Evolutionary conservation across 305 asterid species (phyloP).

Genomic region (Fraxinus xanthoxyloides): DNA sequence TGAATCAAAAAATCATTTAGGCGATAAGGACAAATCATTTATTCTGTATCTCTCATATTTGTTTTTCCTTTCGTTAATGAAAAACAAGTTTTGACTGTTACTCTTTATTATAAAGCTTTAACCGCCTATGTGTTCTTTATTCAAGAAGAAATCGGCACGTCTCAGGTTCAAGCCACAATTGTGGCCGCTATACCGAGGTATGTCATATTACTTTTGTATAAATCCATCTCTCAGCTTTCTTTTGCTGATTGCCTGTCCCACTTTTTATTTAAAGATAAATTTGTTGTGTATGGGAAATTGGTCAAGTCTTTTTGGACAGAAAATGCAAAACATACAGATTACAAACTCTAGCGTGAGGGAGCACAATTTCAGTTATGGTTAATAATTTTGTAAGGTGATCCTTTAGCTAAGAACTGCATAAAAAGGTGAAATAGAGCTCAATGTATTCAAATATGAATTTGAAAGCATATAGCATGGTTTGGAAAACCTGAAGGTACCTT

Average conservation of each 20-base stretch:
- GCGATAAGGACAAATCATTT: too few species aligned
- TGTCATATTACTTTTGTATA: conserved; percentile 13
- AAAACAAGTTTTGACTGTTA: not conserved
- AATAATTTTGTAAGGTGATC: too few species aligned
- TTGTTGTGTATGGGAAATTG: not conserved
- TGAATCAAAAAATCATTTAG: too few species aligned
- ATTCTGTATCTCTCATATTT: not conserved
- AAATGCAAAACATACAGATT: not conserved
- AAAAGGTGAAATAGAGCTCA: too few species aligned
- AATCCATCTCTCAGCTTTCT: conserved; percentile 9
- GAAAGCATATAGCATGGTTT: too few species aligned
- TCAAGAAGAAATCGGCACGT: conserved; percentile 18
- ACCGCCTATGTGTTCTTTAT: too few species aligned
- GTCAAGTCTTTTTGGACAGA: not conserved
- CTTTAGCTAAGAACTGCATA: too few species aligned
- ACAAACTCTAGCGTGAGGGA: not conserved
- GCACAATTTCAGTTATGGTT: not conserved
- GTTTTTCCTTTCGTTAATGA: not conserved
- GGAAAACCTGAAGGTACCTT: too few species aligned
- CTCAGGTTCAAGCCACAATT: conserved; percentile 77
- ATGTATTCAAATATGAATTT: too few species aligned
- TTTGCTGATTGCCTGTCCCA: conserved; percentile 5
- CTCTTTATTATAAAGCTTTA: not conserved
- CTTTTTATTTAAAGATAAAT: not conserved
- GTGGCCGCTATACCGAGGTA: conserved; percentile 99